Percentiles rank a stretch among this genome's conserved stretches.
phyloP scores from a whole-genome alignment of 164 flowering plant species.

The Taxillus chinensis region DNA sequence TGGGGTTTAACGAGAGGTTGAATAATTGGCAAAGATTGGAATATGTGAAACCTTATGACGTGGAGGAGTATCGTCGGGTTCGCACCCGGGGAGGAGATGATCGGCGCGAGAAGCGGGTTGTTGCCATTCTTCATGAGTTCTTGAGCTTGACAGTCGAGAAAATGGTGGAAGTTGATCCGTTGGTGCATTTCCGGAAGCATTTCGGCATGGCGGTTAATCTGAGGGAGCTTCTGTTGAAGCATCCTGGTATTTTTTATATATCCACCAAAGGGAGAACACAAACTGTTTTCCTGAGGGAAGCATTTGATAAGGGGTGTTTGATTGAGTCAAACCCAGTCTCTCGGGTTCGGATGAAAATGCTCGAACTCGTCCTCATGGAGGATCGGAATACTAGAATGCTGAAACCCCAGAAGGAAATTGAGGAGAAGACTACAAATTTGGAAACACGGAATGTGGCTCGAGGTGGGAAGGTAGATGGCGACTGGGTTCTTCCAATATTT shows the following conservation, averaged over 20 bases:
- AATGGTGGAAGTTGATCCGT: slow-evolving; percentile 62
- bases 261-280: slow-evolving; percentile 60
- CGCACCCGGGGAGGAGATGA: slow-evolving; percentile 48
- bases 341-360: slow-evolving; percentile 62
- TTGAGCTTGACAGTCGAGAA: slow-evolving; percentile 78
- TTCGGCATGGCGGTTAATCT: slow-evolving; percentile 61
- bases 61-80: slow-evolving; percentile 21
- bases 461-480: slow-evolving; percentile 27
- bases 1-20: slow-evolving; percentile 50
- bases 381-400: slow-evolving; percentile 34
- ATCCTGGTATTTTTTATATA: slow-evolving; percentile 82
- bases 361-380: slow-evolving; percentile 60
- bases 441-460: slow-evolving; percentile 4
- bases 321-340: slow-evolving; percentile 49
- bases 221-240: slow-evolving; percentile 75
- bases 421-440: slow-evolving; percentile 9
- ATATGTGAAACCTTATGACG: slow-evolving; percentile 72
- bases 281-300: slow-evolving; percentile 74
- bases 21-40: slow-evolving; percentile 83
- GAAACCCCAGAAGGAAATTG: slow-evolving; percentile 13
- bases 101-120: slow-evolving; percentile 72
- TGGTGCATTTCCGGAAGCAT: slow-evolving; percentile 68
- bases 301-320: slow-evolving; percentile 58
- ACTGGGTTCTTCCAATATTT: slow-evolving; percentile 48
- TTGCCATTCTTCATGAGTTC: slow-evolving; percentile 74